Percentiles rank a stretch among this genome's conserved stretches.
Conservation (phyloP, 2,329 filamentous ascomycete genomes). For the Passalora sequoiae region DNA sequence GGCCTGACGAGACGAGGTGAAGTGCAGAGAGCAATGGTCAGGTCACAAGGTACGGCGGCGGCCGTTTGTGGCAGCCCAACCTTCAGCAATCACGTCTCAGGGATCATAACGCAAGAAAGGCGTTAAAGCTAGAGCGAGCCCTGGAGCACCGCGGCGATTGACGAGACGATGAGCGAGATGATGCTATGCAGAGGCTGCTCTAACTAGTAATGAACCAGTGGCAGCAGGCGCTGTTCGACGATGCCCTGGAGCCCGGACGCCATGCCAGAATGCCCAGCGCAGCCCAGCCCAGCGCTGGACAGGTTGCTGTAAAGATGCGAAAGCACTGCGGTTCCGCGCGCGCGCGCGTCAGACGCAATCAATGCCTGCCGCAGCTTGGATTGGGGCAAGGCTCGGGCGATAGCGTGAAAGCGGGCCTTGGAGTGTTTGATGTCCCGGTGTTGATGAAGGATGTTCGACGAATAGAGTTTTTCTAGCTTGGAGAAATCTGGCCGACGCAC, state of each 20-base stretch:
- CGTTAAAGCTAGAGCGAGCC: conserved; percentile 15
- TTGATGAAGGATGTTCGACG: not conserved
- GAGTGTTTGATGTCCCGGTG: conserved; percentile 4
- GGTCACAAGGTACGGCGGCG: conserved; percentile 12
- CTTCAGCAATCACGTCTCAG: conserved; percentile 11
- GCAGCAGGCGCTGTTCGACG: not conserved
- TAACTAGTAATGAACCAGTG: conserved; percentile 7
- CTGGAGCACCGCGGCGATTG: conserved; percentile 15
- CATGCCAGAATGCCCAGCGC: too few species aligned
- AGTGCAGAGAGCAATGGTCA: not conserved
- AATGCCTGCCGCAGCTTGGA: not conserved
- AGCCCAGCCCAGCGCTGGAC: too few species aligned
- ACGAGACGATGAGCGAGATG: conserved; percentile 1
- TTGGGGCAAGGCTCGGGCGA: conserved; percentile 1
- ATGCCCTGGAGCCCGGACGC: too few species aligned
- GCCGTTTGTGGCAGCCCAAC: conserved; percentile 25
- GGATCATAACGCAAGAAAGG: conserved; percentile 27
- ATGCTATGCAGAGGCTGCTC: not conserved
- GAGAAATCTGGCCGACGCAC: not conserved
- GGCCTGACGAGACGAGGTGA: conserved; percentile 3
- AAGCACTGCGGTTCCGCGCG: not conserved
- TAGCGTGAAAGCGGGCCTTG: not conserved
- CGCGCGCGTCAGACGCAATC: not conserved
- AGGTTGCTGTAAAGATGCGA: too few species aligned
- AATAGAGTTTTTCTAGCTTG: conserved; percentile 5